A percentile compares a stretch with the other conserved stretches of the same genome.
phyloP scores from a whole-genome alignment of 140 eudicot species.

The Senecio squalidus region DNA sequence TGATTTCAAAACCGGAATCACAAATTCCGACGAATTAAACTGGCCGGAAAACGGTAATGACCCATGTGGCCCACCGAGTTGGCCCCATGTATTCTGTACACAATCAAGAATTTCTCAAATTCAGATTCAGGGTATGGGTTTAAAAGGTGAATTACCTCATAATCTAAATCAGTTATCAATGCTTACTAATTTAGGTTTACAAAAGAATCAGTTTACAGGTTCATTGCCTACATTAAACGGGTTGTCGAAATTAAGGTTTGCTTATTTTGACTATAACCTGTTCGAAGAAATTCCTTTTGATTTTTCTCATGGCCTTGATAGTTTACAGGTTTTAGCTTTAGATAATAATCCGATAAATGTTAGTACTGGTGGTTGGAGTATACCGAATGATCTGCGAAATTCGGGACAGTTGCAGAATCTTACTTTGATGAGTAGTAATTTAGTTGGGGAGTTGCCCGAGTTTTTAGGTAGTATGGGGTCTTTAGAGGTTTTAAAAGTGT shows the following conservation, averaged over 20 bases:
- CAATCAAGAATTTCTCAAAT: conserved; percentile 71
- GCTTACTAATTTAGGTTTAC: conserved; percentile 81
- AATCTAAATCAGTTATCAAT: conserved; percentile 59
- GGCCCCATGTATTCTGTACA: conserved; percentile 65
- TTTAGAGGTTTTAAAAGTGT: conserved; percentile 45
- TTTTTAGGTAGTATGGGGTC: conserved; percentile 67
- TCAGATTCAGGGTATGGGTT: conserved; percentile 64
- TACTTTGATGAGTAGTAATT: conserved; percentile 53
- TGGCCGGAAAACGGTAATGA: conserved; percentile 75
- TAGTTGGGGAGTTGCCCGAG: conserved; percentile 77
- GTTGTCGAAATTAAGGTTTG: conserved; percentile 54
- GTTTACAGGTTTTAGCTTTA: conserved; percentile 70
- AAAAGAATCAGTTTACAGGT: conserved; percentile 60
- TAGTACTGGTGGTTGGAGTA: conserved; percentile 74
- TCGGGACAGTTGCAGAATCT: conserved; percentile 73
- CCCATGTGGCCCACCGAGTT: conserved; percentile 93
- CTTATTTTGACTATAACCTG: conserved; percentile 59
- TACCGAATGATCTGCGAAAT: conserved; percentile 51
- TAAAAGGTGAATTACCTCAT: conserved; percentile 71
- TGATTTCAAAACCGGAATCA: conserved; percentile 62
- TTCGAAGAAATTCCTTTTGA: conserved; percentile 69
- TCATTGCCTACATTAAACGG: conserved; percentile 69
- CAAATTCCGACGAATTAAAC: conserved; percentile 70
- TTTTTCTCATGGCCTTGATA: conserved; percentile 67
- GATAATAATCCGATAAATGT: conserved; percentile 72